A percentile compares a stretch with the other conserved stretches of the same genome.
These are phyloP conservation scores for Leccinum pellstonianum DNA, from an alignment of 768 basidiomycete genomes.

Conservation along the genomic window DNA sequence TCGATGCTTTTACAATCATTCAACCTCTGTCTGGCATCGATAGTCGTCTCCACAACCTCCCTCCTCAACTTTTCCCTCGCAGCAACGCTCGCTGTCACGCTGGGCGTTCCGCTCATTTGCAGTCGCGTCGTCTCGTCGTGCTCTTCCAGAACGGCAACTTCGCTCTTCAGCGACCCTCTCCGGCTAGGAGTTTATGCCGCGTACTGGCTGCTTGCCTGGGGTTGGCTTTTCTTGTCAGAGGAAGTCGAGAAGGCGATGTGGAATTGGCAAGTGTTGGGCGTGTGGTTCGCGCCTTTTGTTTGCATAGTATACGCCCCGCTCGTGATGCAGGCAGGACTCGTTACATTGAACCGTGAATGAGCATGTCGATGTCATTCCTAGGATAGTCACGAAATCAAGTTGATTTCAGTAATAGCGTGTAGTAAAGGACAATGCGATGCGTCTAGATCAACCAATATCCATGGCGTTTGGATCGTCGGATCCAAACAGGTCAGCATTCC, in stretches of 20 bases:
- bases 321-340: slow-evolving; percentile 66
- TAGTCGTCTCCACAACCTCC: slow-evolving; percentile 79
- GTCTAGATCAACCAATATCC: slow-evolving; percentile 30
- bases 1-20: slow-evolving; percentile 63
- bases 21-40: slow-evolving; percentile 81
- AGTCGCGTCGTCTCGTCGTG: slow-evolving; percentile 38
- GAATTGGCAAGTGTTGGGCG: slow-evolving; percentile 77
- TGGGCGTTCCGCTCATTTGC: slow-evolving; percentile 64
- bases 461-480: slow-evolving; percentile 42
- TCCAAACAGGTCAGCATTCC: slow-evolving; percentile 43
- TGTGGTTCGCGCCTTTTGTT: slow-evolving; percentile 82
- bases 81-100: slow-evolving; percentile 58
- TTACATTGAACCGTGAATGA: slow-evolving; percentile 37
- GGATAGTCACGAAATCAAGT: neutral
- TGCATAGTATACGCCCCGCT: slow-evolving; percentile 79
- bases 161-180: slow-evolving; percentile 26
- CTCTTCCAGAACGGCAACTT: slow-evolving; percentile 13
- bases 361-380: neutral
- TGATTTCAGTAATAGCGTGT: neutral
- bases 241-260: slow-evolving; percentile 55
- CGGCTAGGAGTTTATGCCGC: slow-evolving; percentile 20
- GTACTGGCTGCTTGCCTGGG: slow-evolving; percentile 52
- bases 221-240: slow-evolving; percentile 52
- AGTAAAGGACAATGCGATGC: neutral
- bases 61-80: slow-evolving; percentile 94